Evolutionary conservation across 139 green algal species (phyloP).

Genomic region (Tetraselmis chui): DNA sequence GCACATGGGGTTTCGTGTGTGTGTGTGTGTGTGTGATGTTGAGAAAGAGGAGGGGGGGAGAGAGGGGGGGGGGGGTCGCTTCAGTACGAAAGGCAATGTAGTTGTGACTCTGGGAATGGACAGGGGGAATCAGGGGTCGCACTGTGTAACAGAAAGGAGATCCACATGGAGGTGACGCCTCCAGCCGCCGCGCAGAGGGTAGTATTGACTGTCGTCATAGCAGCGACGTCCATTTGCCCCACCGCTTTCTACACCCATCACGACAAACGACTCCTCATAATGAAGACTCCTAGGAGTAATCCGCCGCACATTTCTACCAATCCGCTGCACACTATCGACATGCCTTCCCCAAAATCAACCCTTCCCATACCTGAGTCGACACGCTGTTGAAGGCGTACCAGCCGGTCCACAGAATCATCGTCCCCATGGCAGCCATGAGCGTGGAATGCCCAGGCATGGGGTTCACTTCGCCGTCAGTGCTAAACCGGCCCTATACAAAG

Average conservation of each 20-base stretch:
- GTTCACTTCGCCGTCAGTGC: neutral
- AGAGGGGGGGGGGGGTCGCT: too few species aligned
- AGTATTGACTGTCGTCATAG: conserved; percentile 45
- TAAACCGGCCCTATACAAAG: neutral
- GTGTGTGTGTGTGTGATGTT: too few species aligned
- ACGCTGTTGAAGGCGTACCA: conserved; percentile 53
- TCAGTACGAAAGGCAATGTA: too few species aligned
- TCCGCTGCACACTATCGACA: too few species aligned
- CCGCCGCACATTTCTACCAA: too few species aligned
- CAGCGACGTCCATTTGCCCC: conserved; percentile 3
- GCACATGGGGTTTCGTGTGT: too few species aligned
- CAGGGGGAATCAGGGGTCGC: neutral
- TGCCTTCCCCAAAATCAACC: too few species aligned
- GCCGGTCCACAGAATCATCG: conserved; percentile 62
- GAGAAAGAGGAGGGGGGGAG: too few species aligned
- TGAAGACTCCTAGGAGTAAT: too few species aligned
- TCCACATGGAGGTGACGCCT: conserved; percentile 35
- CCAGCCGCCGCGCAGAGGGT: conserved; percentile 47
- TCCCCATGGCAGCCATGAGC: conserved; percentile 36
- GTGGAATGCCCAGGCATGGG: conserved; percentile 16
- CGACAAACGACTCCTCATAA: too few species aligned
- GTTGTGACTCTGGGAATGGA: too few species aligned
- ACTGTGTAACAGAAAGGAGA: conserved; percentile 1
- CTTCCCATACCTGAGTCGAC: neutral
- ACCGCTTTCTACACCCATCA: neutral